A percentile compares a stretch with the other conserved stretches of the same genome.
Conservation (phyloP, 495 filamentous ascomycete species). For the Eremomyces bilateralis region DNA sequence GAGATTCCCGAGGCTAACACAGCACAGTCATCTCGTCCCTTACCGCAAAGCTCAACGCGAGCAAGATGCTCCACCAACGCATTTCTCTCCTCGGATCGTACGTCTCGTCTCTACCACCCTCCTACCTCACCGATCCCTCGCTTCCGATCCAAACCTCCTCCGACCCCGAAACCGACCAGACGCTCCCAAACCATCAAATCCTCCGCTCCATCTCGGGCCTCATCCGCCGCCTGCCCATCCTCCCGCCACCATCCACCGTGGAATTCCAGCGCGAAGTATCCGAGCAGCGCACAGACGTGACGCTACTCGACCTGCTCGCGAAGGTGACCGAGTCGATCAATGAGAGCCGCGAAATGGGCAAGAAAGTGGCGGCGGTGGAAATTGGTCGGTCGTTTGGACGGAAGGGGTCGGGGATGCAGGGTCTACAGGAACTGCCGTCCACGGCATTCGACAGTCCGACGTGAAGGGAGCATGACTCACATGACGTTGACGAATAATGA, state of each 20-base stretch:
- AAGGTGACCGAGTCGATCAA: background rate
- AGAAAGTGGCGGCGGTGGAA: background rate
- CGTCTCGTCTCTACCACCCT: conserved; percentile 47
- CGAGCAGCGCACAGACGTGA: conserved; percentile 11
- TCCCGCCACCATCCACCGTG: conserved; percentile 19
- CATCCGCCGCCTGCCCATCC: conserved; percentile 31
- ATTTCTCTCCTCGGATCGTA: conserved; percentile 67
- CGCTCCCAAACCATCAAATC: conserved; percentile 30
- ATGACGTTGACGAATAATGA: no score
- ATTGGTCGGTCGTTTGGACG: background rate
- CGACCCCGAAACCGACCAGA: conserved; percentile 14
- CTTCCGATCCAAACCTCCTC: conserved; percentile 8
- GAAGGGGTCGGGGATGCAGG: no score
- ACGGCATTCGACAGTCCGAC: no score
- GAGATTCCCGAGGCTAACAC: conserved; percentile 7
- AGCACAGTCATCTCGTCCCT: conserved; percentile 41
- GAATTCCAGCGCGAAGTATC: conserved; percentile 10
- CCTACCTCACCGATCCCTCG: conserved; percentile 26
- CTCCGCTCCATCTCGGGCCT: conserved; percentile 34
- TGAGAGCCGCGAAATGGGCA: background rate
- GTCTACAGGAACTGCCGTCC: no score
- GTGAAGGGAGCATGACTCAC: no score
- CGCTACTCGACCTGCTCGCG: conserved; percentile 10
- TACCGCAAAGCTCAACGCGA: conserved; percentile 72
- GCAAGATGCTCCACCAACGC: conserved; percentile 73